phyloP scores from a whole-genome alignment of 1,139 yeast species.

The Zygosaccharomyces sapae region DNA sequence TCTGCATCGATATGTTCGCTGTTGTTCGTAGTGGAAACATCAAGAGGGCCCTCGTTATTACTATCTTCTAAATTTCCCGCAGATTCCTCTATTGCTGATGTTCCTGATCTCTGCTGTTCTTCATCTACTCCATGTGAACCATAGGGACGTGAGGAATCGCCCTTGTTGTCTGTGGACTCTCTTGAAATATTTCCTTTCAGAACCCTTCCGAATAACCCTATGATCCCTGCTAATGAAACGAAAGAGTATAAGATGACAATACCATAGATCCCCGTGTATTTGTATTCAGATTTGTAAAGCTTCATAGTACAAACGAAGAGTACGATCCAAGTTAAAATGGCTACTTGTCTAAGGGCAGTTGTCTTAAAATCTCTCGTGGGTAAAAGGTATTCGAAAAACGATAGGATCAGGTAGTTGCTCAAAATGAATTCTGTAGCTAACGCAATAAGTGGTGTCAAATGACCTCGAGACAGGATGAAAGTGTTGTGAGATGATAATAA shows the following conservation, averaged over 20 bases:
- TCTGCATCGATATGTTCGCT: slow-evolving; percentile 25
- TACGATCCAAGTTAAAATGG: slow-evolving; percentile 53
- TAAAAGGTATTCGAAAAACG: slow-evolving; percentile 48
- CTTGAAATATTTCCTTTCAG: slow-evolving; percentile 8
- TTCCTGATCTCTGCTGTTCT: slow-evolving; percentile 4
- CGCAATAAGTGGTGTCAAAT: slow-evolving; percentile 47
- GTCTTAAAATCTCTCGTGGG: slow-evolving; percentile 72
- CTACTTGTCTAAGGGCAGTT: slow-evolving; percentile 55
- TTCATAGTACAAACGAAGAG: slow-evolving; percentile 50
- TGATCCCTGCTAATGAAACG: slow-evolving; percentile 48
- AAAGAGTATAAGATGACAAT: slow-evolving; percentile 49
- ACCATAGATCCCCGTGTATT: slow-evolving; percentile 59
- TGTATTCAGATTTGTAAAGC: slow-evolving; percentile 41
- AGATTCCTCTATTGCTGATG: background rate
- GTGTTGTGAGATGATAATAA: slow-evolving; percentile 42
- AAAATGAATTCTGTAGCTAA: slow-evolving; percentile 46
- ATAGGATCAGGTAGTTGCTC: slow-evolving; percentile 53
- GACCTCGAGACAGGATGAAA: slow-evolving; percentile 57
- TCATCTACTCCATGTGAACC: slow-evolving; percentile 8
- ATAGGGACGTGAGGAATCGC: background rate
- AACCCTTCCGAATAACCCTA: slow-evolving; percentile 45
- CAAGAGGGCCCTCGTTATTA: slow-evolving; percentile 2
- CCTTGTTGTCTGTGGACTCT: background rate
- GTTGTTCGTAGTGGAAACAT: slow-evolving; percentile 12
- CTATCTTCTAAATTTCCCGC: slow-evolving; percentile 4